phyloP scores from a whole-genome alignment of 2,329 filamentous ascomycete genomes.

The Colletotrichum sp. region DNA sequence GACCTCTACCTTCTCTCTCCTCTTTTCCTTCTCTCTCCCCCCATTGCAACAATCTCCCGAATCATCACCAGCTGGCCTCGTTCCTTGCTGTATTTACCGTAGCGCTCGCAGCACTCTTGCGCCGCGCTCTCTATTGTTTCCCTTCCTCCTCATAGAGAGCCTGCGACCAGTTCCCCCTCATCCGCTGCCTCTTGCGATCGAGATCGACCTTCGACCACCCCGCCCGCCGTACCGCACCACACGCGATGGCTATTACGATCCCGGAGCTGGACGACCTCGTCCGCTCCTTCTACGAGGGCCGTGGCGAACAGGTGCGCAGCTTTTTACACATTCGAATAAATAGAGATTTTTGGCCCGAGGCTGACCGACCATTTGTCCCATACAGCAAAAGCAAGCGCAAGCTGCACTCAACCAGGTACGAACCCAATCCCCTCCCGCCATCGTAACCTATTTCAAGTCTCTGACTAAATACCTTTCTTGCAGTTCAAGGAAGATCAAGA shows the following conservation, averaged over 20 bases:
- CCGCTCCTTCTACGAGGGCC: constrained; percentile 96
- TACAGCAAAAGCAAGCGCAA: constrained; percentile 94
- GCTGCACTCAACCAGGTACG: constrained; percentile 89
- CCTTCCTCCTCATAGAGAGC: constrained; percentile 22
- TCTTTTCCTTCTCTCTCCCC: not conserved
- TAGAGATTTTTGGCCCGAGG: constrained; percentile 24
- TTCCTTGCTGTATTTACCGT: not conserved
- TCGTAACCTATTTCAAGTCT: not conserved
- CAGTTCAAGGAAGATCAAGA: constrained; percentile 99
- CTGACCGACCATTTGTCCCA: constrained; percentile 43
- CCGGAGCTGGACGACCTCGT: constrained; percentile 96
- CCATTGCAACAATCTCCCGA: not conserved
- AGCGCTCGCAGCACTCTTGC: not conserved
- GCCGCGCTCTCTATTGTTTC: constrained; percentile 26
- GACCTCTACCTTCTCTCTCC: not conserved
- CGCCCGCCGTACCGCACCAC: constrained; percentile 35
- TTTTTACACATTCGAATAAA: not conserved
- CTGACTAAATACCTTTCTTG: constrained; percentile 30
- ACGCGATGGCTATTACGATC: constrained; percentile 74
- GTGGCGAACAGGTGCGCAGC: constrained; percentile 81
- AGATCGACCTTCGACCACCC: constrained; percentile 30
- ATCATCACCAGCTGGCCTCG: not conserved
- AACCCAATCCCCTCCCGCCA: constrained; percentile 23
- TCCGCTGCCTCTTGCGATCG: constrained; percentile 20
- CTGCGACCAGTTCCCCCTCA: constrained; percentile 14